Conservation (phyloP, 2,329 filamentous ascomycete species). For the Cylindrodendrum hubeiense region DNA sequence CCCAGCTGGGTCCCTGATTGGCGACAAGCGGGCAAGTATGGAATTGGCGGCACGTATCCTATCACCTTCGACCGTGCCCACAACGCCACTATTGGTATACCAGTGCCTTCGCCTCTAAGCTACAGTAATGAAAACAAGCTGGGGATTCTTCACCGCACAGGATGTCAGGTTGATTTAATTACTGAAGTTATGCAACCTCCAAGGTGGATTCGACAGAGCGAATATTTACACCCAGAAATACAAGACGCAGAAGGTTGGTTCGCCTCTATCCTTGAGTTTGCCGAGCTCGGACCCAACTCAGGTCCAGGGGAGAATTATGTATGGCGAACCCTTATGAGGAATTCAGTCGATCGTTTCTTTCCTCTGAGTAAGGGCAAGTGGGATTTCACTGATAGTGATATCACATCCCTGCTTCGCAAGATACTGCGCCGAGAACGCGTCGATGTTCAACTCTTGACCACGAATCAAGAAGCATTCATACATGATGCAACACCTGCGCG, state of each 20-base stretch:
- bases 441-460: not conserved
- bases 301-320: not conserved
- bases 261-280: not conserved
- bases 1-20: conserved; percentile 2
- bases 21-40: not conserved
- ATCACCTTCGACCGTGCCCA: not conserved
- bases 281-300: not conserved
- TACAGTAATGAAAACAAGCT: not conserved
- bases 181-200: not conserved
- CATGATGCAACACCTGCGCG: not conserved
- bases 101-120: no score
- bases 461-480: not conserved
- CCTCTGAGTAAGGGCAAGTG: no score
- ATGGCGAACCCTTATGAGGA: not conserved
- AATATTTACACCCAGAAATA: not conserved
- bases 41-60: not conserved
- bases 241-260: not conserved
- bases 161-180: not conserved
- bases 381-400: not conserved
- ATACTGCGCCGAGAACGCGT: not conserved
- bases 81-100: not conserved
- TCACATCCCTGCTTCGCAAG: not conserved
- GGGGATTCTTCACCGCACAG: not conserved
- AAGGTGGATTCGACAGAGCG: not conserved
- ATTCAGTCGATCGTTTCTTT: not conserved